Evolutionary conservation across 2,329 filamentous ascomycete genomes (phyloP).

Genomic region (Ophiostoma pallidulum): DNA sequence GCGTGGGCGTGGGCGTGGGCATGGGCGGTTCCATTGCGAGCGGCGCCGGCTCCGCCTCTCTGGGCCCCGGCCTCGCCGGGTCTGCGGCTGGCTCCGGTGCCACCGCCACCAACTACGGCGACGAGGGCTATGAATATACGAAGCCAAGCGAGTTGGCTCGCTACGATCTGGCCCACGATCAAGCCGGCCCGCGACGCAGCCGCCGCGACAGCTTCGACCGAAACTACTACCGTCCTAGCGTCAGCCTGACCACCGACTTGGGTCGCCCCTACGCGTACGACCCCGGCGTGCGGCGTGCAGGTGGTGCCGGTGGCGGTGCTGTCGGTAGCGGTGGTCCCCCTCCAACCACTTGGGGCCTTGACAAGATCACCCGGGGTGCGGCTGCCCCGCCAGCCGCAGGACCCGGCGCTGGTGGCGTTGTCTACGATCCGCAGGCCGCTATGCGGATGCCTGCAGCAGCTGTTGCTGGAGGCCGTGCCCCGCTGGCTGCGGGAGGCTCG

Average conservation of each 20-base stretch:
- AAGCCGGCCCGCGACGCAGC: conserved; percentile 27
- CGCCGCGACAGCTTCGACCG: conserved; percentile 48
- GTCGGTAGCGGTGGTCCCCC: conserved; percentile 44
- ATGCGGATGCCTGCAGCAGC: conserved; percentile 30
- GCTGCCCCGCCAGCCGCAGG: conserved; percentile 15
- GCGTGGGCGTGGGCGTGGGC: too few relatives aligned
- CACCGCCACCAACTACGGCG: conserved; percentile 39
- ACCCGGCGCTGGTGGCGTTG: neutral
- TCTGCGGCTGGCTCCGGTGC: conserved; percentile 7
- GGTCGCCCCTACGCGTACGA: conserved; percentile 35
- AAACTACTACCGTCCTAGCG: conserved; percentile 45
- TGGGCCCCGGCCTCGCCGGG: neutral
- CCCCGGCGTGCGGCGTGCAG: conserved; percentile 16
- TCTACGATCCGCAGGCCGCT: conserved; percentile 39
- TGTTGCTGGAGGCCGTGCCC: neutral
- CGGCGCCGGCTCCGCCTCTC: neutral
- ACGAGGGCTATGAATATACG: conserved; percentile 55
- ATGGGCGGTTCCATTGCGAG: conserved; percentile 18
- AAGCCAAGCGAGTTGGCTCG: conserved; percentile 52
- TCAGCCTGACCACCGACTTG: conserved; percentile 41
- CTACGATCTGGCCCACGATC: conserved; percentile 50
- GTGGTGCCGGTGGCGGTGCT: neutral
- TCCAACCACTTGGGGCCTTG: conserved; percentile 60
- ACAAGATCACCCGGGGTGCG: conserved; percentile 49
- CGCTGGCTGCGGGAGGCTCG: conserved; percentile 5